Percentiles rank a stretch among this genome's conserved stretches.
Evolutionary conservation across 176 grass and related monocot genomes (phyloP).

Genomic region (Panicum miliaceum): DNA sequence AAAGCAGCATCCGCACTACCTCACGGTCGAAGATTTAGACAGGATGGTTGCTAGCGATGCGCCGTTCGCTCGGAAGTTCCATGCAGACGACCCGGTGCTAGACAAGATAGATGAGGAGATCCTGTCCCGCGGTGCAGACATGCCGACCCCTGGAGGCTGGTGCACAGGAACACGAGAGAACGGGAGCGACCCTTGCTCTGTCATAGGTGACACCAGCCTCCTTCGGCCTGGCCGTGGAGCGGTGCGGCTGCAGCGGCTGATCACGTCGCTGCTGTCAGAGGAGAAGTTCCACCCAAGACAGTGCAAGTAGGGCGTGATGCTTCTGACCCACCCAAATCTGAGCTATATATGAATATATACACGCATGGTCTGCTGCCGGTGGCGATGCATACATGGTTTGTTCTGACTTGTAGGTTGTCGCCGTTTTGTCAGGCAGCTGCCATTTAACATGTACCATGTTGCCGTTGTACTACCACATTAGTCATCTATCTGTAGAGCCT

Average conservation of each 20-base stretch:
- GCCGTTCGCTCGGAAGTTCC: constrained; percentile 67
- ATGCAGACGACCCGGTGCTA: constrained; percentile 50
- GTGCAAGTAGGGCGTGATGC: constrained; percentile 44
- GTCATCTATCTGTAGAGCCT: constrained; percentile 1
- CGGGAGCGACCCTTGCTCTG: constrained; percentile 53
- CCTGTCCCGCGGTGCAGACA: constrained; percentile 40
- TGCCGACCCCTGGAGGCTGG: constrained; percentile 63
- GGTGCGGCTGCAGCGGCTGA: constrained; percentile 49
- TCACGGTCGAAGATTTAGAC: constrained; percentile 43
- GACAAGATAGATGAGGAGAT: constrained; percentile 59
- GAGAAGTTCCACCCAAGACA: constrained; percentile 71
- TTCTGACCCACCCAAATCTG: constrained; percentile 17
- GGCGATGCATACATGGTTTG: not conserved
- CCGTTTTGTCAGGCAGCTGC: constrained; percentile 43
- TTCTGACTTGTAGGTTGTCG: not conserved
- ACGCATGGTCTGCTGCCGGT: constrained; percentile 36
- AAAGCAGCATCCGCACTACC: constrained; percentile 72
- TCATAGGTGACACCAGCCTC: constrained; percentile 42
- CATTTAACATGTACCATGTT: constrained; percentile 22
- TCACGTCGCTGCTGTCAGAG: constrained; percentile 41
- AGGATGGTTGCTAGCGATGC: constrained; percentile 58
- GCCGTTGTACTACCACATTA: constrained; percentile 32
- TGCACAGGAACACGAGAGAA: constrained; percentile 50
- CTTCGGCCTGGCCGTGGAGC: constrained; percentile 56
- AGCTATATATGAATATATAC: not conserved